Evolutionary conservation across 208 protist genomes (phyloP), one percentile per base, ranked within the genome.

Genomic region (Entamoeba moshkovskii): DNA sequence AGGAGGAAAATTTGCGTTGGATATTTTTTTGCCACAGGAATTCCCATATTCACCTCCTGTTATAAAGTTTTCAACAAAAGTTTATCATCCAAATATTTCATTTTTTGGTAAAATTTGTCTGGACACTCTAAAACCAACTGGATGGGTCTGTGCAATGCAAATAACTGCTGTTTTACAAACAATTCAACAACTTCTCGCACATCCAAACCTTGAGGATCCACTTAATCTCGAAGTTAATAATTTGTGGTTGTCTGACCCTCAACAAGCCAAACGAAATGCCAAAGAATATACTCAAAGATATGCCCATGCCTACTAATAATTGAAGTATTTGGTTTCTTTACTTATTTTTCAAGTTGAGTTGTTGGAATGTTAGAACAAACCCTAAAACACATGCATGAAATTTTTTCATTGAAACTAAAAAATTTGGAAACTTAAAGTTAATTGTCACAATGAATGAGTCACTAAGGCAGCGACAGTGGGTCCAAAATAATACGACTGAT

Each of bases 151-250:
- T 92, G 98, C 98, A 66, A 96, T 99, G 33, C 99, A 98, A 25
- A 99, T 99, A 93, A 98, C 97, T 52, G 98, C 98, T 96, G 98
- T 99, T 92, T 96, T 99, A 94, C 97, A 99, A 33, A 99, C 98
- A 25, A 98, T 99, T 94, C 99, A 97, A 95, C 98, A 98, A 52
- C 95, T 99, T 94, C 97, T 99, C 44, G 99, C 98, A 66, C 98
- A 99, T 95, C 98, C 99, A n/a, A 99, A 99, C 96, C 98, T 98
- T 66, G 98, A 99, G 94, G 98, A 94, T 46, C 93, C 94, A 42
- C 45, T 95, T 0, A 73, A 73, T 13, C 29, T 73, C 0, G 59
- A 73, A 73, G 59, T 73, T 1, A 73, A 73, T 73, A 38, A 38
- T 42, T 38, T 73, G 8, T 73, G 59, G 59, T 42, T 38, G 1